Evolutionary conservation across 75 land plant species (phyloP).

Genomic region (Isoetes taiwanensis): DNA sequence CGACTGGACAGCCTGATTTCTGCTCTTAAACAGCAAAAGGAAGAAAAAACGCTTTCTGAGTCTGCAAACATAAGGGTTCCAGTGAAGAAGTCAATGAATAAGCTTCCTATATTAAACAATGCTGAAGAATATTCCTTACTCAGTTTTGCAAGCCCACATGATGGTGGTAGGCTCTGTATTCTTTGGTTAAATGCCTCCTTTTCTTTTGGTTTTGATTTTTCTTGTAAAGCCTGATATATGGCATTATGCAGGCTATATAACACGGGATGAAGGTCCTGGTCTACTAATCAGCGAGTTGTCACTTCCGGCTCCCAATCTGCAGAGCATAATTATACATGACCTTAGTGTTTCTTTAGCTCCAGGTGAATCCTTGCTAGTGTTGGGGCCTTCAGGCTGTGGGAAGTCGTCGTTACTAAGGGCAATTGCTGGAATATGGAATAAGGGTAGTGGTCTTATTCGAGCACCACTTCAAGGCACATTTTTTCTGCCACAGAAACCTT

Average conservation of each 20-base stretch:
- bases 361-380: conserved; percentile 30
- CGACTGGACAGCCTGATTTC: conserved; percentile 31
- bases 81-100: no score
- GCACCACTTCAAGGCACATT: conserved; percentile 24
- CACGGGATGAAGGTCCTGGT: conserved; percentile 25
- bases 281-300: conserved; percentile 21
- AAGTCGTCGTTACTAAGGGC: conserved; percentile 36
- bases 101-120: no score
- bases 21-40: no score
- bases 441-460: conserved; percentile 29
- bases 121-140: no score
- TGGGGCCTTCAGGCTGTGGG: conserved; percentile 49
- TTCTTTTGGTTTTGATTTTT: no score
- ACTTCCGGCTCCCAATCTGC: conserved; percentile 26
- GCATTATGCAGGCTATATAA: conserved; percentile 28
- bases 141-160: no score
- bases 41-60: no score
- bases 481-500: conserved; percentile 40
- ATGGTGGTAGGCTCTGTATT: no score
- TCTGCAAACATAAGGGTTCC: no score
- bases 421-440: conserved; percentile 35
- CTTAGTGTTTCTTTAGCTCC: conserved; percentile 23
- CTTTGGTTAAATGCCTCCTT: no score
- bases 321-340: conserved; percentile 18
- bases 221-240: no score